These are phyloP conservation scores for Capsella bursapastoris DNA, from an alignment of 345 rosid species.

Conservation along the genomic window DNA sequence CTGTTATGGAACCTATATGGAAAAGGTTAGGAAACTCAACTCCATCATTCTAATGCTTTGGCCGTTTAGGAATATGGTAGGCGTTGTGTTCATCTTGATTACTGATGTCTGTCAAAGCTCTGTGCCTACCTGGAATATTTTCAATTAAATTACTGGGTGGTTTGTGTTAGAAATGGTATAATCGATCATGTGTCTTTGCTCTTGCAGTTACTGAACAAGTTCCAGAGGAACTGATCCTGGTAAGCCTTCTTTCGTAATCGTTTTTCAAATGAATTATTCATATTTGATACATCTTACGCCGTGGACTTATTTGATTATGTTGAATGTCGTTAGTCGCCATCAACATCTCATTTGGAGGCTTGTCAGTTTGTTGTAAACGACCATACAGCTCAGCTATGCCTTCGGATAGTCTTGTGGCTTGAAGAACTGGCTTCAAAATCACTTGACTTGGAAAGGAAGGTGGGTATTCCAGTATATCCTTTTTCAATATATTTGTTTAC, in stretches of 20 bases:
- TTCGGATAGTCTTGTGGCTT: conserved; percentile 93
- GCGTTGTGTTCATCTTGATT: conserved; percentile 17
- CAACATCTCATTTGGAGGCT: conserved; percentile 96
- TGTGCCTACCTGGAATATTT: conserved; percentile 17
- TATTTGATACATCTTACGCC: conserved; percentile 7
- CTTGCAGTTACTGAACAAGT: conserved; percentile 82
- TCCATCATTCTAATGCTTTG: conserved; percentile 19
- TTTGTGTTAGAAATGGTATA: conserved; percentile 9
- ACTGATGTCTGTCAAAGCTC: conserved; percentile 29
- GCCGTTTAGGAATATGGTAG: neutral
- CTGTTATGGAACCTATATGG: conserved; percentile 96
- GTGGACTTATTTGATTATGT: conserved; percentile 31
- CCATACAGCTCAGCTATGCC: conserved; percentile 92
- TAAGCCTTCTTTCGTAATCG: conserved; percentile 38
- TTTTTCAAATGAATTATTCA: conserved; percentile 11
- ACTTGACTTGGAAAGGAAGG: conserved; percentile 96
- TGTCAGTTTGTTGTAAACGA: conserved; percentile 84
- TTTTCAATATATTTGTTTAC: conserved; percentile 8
- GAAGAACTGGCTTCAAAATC: conserved; percentile 95
- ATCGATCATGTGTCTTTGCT: conserved; percentile 30
- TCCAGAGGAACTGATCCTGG: conserved; percentile 70
- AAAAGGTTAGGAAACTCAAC: conserved; percentile 67
- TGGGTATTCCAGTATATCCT: conserved; percentile 37
- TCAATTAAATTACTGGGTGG: neutral
- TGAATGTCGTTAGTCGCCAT: conserved; percentile 61